phyloP scores from a whole-genome alignment of 1,139 yeast genomes.

The Saccharomycopsis phalli region DNA sequence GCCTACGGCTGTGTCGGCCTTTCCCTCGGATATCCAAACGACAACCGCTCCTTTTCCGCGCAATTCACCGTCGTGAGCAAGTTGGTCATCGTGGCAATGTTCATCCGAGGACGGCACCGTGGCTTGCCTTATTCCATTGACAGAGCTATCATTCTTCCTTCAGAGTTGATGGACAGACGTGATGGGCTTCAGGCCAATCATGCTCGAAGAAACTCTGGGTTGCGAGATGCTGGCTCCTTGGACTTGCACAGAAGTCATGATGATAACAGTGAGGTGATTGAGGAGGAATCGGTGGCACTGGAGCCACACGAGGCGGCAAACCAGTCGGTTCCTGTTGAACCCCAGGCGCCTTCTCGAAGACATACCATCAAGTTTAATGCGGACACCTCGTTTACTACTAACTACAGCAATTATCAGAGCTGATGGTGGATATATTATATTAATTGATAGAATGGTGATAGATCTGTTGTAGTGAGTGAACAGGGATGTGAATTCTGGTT shows the following conservation, averaged over 20 bases:
- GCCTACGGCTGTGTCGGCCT: slow-evolving; percentile 97
- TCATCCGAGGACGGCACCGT: slow-evolving; percentile 94
- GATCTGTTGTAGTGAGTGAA: too few species aligned
- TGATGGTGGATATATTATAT: too few species aligned
- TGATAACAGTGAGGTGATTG: neutral
- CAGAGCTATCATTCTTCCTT: slow-evolving; percentile 86
- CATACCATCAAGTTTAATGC: too few species aligned
- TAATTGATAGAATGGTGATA: too few species aligned
- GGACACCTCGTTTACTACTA: too few species aligned
- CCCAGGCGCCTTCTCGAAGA: too few species aligned
- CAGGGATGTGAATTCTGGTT: too few species aligned
- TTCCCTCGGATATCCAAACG: slow-evolving; percentile 70
- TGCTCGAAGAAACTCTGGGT: neutral
- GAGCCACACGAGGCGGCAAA: too few species aligned
- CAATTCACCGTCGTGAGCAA: slow-evolving; percentile 70
- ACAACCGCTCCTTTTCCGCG: slow-evolving; percentile 61
- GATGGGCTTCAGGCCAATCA: slow-evolving; percentile 62
- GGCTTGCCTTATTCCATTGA: slow-evolving; percentile 92
- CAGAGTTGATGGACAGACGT: slow-evolving; percentile 55
- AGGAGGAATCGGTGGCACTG: neutral
- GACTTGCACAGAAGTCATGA: neutral
- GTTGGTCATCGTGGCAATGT: slow-evolving; percentile 75
- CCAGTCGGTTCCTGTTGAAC: too few species aligned
- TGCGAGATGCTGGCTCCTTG: neutral
- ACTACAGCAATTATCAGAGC: too few species aligned